These are phyloP conservation scores for Mortierella sp. DNA, from an alignment of 371 early-diverging fungal species.

Conservation along the genomic window DNA sequence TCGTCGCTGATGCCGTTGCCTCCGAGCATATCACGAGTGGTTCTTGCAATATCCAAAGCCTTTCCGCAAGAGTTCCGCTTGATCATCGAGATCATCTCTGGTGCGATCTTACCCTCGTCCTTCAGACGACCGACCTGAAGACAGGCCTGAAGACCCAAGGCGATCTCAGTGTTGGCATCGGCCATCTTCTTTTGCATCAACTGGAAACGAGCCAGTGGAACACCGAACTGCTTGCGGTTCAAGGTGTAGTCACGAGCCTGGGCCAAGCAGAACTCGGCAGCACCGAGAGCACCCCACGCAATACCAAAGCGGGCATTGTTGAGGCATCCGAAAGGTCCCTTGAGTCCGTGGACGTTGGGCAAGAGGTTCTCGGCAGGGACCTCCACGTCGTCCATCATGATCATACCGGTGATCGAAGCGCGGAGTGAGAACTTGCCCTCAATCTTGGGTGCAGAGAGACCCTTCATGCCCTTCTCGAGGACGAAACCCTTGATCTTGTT, in stretches of 20 bases:
- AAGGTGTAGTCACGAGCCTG: conserved; percentile 93
- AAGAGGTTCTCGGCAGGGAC: conserved; percentile 92
- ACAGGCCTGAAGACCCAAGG: conserved; percentile 91
- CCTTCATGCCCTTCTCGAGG: conserved; percentile 92
- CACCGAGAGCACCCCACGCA: conserved; percentile 97
- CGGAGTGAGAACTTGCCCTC: conserved; percentile 96
- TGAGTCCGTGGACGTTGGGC: conserved; percentile 90
- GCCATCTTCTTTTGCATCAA: conserved; percentile 98
- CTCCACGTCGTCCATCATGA: conserved; percentile 98
- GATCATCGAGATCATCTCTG: conserved; percentile 97
- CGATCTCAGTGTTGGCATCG: conserved; percentile 94
- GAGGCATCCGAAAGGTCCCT: conserved; percentile 97
- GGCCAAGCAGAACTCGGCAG: conserved; percentile 93
- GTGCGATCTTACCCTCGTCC: conserved; percentile 87
- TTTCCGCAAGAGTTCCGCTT: conserved; percentile 98
- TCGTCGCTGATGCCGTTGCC: conserved; percentile 98
- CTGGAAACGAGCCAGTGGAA: conserved; percentile 96
- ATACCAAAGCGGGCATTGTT: conserved; percentile 99
- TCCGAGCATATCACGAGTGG: conserved; percentile 88
- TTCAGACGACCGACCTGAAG: conserved; percentile 95
- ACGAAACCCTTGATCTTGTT: conserved; percentile 95
- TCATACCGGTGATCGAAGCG: conserved; percentile 97
- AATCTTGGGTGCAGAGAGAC: conserved; percentile 90
- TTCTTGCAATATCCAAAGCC: conserved; percentile 92
- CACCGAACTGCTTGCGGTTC: conserved; percentile 93